Base-by-base conservation (phyloP, 805 yeast genomes). In the Gaillardinia entomophila region DNA sequence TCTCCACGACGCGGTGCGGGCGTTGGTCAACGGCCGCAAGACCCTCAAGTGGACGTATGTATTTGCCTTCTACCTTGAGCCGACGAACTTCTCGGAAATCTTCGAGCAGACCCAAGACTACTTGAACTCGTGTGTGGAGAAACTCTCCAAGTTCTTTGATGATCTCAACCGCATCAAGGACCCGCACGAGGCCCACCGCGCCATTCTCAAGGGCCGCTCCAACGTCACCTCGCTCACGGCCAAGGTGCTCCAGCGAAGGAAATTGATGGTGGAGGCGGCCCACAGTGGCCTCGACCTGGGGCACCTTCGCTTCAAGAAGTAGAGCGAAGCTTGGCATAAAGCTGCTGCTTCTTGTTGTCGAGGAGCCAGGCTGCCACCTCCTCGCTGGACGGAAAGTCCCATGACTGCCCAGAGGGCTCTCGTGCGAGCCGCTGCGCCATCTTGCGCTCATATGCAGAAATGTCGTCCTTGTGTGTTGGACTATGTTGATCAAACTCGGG, bases 1-100 rank as follows among this genome's bases (percentile, higher is more conserved):
- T 49, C 68, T 89, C 31, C 73, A 80, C 7, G 90, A 84, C 33
- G 77, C 90, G 25, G 78, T 84, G 26, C 68, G 71, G 29, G 71
- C 73, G 2, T 58, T 90, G 35, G 64, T 79, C 19, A 71, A 69
- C 36, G 84, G 95, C 6, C 67, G 97, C 37, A 75, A 77, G 27
- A 75, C 86, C 1, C 64, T 92, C 32, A 84, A 87, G 62, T 92
- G 97, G 97, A 77, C 96, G 0, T 89, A 85, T 57, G 88, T 86
- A 2, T 73, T 87, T 45, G 79, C 86, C 10, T 90, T 62, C 49
- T 85, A 79, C 51, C 62, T 87, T 22, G 69, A 66, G 25, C 54
- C 61, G 19, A 68, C 72, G 32, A 68, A 77, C 36, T 71, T 71
- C 35, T 73, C 80, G 7, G 66, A 69, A 24, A 71, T 85, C 5